Evolutionary conservation across 2,329 filamentous ascomycete genomes (phyloP).

Genomic region (Tolypocladium endophyticum): DNA sequence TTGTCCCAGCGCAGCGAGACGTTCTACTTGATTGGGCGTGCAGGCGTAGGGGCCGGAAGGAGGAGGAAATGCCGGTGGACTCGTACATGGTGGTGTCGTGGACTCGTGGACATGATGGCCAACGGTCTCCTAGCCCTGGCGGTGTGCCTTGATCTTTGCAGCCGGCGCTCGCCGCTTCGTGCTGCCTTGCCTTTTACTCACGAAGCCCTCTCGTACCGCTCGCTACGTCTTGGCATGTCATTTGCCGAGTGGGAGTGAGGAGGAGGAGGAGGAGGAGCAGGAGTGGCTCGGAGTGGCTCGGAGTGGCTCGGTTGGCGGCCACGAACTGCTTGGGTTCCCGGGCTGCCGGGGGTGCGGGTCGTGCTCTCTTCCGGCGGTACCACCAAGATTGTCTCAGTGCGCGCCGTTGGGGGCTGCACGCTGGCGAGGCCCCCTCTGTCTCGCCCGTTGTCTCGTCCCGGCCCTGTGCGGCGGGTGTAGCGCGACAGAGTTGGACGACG

Average conservation of each 20-base stretch:
- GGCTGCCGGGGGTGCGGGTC: too few species aligned
- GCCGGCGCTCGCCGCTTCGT: background rate
- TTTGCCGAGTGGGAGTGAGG: background rate
- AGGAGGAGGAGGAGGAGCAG: too few species aligned
- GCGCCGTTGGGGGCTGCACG: background rate
- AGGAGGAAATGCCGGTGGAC: background rate
- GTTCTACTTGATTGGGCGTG: background rate
- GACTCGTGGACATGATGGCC: too few species aligned
- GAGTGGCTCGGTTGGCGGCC: too few species aligned
- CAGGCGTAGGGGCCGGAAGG: background rate
- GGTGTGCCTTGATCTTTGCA: background rate
- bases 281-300: too few species aligned
- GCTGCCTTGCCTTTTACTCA: background rate
- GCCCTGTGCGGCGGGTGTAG: background rate
- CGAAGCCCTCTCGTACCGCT: background rate
- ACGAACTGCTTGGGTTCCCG: too few species aligned
- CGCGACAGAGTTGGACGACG: background rate
- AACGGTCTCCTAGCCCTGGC: too few species aligned
- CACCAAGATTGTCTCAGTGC: background rate
- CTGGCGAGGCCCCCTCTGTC: background rate
- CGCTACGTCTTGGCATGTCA: background rate
- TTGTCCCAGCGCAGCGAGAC: background rate
- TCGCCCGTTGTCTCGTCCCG: background rate
- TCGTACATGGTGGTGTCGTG: too few species aligned
- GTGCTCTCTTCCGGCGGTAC: background rate